Evolutionary conservation across 2,329 filamentous ascomycete species (phyloP).

Genomic region (Lomentospora prolificans): DNA sequence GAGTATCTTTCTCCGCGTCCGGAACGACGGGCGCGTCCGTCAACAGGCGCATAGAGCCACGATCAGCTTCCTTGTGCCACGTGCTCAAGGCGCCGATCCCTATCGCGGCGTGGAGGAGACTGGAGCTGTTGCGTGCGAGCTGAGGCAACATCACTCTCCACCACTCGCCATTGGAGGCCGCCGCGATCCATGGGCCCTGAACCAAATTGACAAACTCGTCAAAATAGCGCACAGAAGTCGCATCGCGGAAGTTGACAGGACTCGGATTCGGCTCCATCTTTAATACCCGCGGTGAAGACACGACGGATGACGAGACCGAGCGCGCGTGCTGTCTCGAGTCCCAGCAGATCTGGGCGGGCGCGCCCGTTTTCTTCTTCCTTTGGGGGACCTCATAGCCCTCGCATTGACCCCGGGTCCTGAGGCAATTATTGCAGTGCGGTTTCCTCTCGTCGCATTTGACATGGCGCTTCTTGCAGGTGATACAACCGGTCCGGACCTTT

Average conservation of each 20-base stretch:
- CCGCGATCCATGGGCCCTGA: constrained; percentile 19
- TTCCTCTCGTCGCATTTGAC: constrained; percentile 14
- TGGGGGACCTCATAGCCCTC: constrained; percentile 11
- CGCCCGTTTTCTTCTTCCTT: constrained; percentile 12
- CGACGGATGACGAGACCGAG: not conserved
- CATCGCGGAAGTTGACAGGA: constrained; percentile 13
- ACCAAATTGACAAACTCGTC: constrained; percentile 21
- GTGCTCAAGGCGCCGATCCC: constrained; percentile 19
- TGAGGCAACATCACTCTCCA: constrained; percentile 22
- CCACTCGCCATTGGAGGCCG: constrained; percentile 16
- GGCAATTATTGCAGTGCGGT: constrained; percentile 13
- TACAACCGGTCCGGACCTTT: constrained; percentile 13
- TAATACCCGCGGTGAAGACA: constrained; percentile 3
- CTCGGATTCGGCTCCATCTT: constrained; percentile 13
- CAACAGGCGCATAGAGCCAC: constrained; percentile 11
- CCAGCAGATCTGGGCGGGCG: constrained; percentile 15
- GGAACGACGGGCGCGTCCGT: not conserved
- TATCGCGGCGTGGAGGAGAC: constrained; percentile 21
- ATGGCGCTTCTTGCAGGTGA: constrained; percentile 14
- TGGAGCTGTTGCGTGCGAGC: constrained; percentile 16
- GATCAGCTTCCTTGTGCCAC: constrained; percentile 13
- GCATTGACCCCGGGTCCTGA: constrained; percentile 10
- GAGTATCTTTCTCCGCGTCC: constrained; percentile 12
- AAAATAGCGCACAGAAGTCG: constrained; percentile 16
- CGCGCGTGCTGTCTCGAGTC: constrained; percentile 13